Conservation (phyloP, 2,329 filamentous ascomycete genomes). For the Penicillium sp. region DNA sequence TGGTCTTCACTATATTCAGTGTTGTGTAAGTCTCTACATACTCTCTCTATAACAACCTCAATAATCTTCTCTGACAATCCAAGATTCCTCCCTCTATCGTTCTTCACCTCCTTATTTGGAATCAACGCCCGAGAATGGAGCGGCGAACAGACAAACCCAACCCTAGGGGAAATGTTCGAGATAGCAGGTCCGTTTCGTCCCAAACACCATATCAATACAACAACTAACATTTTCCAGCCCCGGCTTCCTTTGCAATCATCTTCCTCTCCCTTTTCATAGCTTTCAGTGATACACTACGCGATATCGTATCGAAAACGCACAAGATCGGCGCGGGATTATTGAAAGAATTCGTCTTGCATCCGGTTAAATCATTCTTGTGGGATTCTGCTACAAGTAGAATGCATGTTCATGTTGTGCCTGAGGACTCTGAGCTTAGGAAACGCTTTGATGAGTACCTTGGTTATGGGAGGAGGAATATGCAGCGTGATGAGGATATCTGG, state of each 20-base stretch:
- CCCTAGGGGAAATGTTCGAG: constrained; percentile 25
- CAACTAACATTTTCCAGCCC: constrained; percentile 17
- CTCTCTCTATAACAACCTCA: too few relatives aligned
- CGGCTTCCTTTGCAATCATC: constrained; percentile 55
- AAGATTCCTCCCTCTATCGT: constrained; percentile 60
- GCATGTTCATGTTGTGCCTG: constrained; percentile 10
- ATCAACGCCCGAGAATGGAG: constrained; percentile 66
- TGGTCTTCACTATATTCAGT: constrained; percentile 61
- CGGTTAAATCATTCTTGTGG: constrained; percentile 17
- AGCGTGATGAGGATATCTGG: constrained; percentile 36
- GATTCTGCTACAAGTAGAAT: constrained; percentile 10
- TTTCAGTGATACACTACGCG: constrained; percentile 47
- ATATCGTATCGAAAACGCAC: constrained; percentile 24
- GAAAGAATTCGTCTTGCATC: constrained; percentile 26
- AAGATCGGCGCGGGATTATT: constrained; percentile 25
- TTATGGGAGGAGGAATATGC: constrained; percentile 18
- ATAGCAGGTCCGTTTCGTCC: constrained; percentile 28
- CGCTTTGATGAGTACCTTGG: constrained; percentile 31
- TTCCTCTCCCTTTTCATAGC: constrained; percentile 54
- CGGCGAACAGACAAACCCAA: constrained; percentile 44
- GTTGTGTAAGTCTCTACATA: constrained; percentile 49
- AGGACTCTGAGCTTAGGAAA: constrained; percentile 24
- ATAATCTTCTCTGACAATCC: background rate
- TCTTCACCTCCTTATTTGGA: constrained; percentile 65
- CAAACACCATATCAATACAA: background rate